phyloP scores from a whole-genome alignment of 1,284 basidiomycete species.

The Cryptococcus jaspeensis region DNA sequence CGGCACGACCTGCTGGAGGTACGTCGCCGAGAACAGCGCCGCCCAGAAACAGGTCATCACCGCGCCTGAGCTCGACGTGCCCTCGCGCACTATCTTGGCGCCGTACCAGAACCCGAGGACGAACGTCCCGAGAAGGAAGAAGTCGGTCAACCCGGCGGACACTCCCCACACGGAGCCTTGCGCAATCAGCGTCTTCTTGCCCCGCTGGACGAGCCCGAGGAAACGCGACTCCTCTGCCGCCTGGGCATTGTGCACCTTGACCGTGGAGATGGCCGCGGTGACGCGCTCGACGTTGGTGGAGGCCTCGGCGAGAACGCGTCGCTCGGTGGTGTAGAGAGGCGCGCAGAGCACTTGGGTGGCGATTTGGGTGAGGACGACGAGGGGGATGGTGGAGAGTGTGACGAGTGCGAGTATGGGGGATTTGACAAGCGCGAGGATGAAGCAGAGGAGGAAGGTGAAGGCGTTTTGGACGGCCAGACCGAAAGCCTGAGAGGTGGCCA shows the following conservation, averaged over 20 bases:
- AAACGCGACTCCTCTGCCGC: slow-evolving; percentile 61
- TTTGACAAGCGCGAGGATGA: slow-evolving; percentile 75
- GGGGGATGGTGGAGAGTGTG: slow-evolving; percentile 85
- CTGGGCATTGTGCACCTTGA: slow-evolving; percentile 93
- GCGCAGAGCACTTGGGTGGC: slow-evolving; percentile 66
- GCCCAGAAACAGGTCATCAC: slow-evolving; percentile 98
- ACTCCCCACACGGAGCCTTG: slow-evolving; percentile 74
- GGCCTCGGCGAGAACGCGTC: slow-evolving; percentile 65
- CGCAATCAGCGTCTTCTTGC: slow-evolving; percentile 53
- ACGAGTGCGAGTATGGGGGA: slow-evolving; percentile 85
- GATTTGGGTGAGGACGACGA: slow-evolving; percentile 71
- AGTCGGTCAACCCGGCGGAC: slow-evolving; percentile 68
- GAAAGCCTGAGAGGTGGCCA: slow-evolving; percentile 72
- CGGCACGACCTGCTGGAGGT: slow-evolving; percentile 81
- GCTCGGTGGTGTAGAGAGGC: slow-evolving; percentile 68
- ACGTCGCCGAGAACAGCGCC: slow-evolving; percentile 80
- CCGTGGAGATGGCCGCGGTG: slow-evolving; percentile 76
- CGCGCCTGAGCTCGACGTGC: slow-evolving; percentile 66
- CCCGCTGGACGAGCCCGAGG: slow-evolving; percentile 55
- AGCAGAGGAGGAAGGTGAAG: slow-evolving; percentile 73
- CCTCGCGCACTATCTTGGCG: slow-evolving; percentile 74
- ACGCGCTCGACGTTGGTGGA: slow-evolving; percentile 78
- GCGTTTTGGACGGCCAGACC: slow-evolving; percentile 78
- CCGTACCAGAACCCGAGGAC: slow-evolving; percentile 98
- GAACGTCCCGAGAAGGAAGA: slow-evolving; percentile 86